Conservation (phyloP, 192 early-diverging fungal genomes). For the Coemansia sp. region DNA sequence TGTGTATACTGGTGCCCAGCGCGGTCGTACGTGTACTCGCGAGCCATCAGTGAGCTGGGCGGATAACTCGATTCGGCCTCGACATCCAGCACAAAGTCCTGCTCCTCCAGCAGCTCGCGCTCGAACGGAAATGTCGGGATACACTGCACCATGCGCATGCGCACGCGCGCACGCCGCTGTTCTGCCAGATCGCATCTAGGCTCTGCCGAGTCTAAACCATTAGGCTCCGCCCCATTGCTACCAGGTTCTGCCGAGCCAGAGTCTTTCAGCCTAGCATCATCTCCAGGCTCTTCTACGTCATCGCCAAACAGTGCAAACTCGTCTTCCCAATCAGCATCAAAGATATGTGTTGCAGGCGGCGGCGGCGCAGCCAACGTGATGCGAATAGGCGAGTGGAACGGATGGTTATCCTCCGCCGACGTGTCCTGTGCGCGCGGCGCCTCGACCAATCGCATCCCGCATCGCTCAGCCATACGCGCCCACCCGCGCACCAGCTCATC, state of each 20-base stretch:
- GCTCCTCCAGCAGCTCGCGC: conserved; percentile 73
- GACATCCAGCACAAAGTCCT: conserved; percentile 90
- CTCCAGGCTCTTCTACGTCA: conserved; percentile 19
- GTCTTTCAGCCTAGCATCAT: not conserved
- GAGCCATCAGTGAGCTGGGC: conserved; percentile 60
- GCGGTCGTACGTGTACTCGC: conserved; percentile 58
- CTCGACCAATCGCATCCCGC: conserved; percentile 87
- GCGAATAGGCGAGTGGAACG: conserved; percentile 79
- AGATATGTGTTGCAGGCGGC: conserved; percentile 58
- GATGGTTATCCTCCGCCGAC: conserved; percentile 72
- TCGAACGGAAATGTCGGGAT: conserved; percentile 70
- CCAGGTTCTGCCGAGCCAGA: not conserved
- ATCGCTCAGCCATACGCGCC: conserved; percentile 78
- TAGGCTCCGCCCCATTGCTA: not conserved
- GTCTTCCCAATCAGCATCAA: conserved; percentile 34
- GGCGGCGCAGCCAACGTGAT: conserved; percentile 63
- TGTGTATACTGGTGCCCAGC: conserved; percentile 68
- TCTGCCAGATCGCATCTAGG: not conserved
- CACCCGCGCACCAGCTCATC: conserved; percentile 83
- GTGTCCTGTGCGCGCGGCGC: conserved; percentile 61
- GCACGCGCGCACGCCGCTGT: conserved; percentile 3
- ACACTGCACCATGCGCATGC: conserved; percentile 18
- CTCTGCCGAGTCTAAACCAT: not conserved
- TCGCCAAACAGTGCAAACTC: conserved; percentile 34
- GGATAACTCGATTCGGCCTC: conserved; percentile 82